Conservation (phyloP, 2,329 filamentous ascomycete species). For the Bipolaris zeicola region DNA sequence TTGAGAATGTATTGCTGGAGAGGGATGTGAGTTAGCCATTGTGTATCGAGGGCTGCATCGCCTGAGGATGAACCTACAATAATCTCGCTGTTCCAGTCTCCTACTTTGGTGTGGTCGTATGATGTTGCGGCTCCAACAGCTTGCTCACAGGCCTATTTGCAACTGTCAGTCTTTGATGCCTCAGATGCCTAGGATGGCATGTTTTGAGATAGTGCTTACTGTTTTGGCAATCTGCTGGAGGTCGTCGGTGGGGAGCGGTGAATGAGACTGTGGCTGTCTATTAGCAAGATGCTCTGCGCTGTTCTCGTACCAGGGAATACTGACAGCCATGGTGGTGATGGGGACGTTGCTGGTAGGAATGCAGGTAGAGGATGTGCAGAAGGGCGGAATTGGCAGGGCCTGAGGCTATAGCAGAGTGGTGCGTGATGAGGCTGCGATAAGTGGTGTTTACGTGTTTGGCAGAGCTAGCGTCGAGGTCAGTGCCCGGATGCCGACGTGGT, state of each 20-base stretch:
- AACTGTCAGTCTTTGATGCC: slow-evolving; percentile 11
- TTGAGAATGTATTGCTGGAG: slow-evolving; percentile 75
- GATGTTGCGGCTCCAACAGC: slow-evolving; percentile 74
- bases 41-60: not conserved
- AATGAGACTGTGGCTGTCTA: slow-evolving; percentile 14
- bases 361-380: slow-evolving; percentile 1
- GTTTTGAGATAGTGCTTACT: slow-evolving; percentile 22
- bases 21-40: slow-evolving; percentile 23
- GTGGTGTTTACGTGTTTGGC: slow-evolving; percentile 10
- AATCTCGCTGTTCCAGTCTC: slow-evolving; percentile 88
- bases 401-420: not conserved
- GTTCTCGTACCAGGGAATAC: slow-evolving; percentile 4
- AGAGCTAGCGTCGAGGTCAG: slow-evolving; percentile 6
- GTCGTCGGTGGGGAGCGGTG: slow-evolving; percentile 42
- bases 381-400: slow-evolving; percentile 12
- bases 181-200: not conserved
- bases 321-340: slow-evolving; percentile 37
- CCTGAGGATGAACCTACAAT: slow-evolving; percentile 67
- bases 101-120: slow-evolving; percentile 87
- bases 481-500: slow-evolving; percentile 6
- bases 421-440: not conserved
- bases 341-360: slow-evolving; percentile 21
- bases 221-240: slow-evolving; percentile 39
- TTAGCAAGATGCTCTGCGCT: not conserved
- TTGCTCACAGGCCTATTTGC: slow-evolving; percentile 74